Percentiles rank a stretch among this genome's conserved stretches.
phyloP scores from a whole-genome alignment of 176 grass and related monocot species.

The Ananas comosus region DNA sequence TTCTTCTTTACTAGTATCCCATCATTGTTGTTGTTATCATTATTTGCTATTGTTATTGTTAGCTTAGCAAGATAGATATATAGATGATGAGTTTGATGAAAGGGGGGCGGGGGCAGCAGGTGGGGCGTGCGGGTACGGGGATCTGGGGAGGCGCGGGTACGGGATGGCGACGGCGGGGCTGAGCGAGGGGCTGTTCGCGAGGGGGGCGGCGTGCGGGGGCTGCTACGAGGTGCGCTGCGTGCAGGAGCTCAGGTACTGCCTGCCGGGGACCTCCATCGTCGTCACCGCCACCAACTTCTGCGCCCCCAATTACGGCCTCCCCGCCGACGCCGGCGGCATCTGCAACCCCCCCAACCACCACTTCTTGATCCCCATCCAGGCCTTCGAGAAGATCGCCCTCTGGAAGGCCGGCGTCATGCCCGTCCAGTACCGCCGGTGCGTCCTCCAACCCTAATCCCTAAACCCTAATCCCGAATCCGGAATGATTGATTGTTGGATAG shows the following conservation, averaged over 20 bases:
- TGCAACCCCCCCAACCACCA: slow-evolving; percentile 96
- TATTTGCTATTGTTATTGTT: too few species aligned
- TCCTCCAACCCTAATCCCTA: neutral
- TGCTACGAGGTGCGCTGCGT: slow-evolving; percentile 97
- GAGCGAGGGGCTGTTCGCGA: slow-evolving; percentile 77
- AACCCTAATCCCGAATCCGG: neutral
- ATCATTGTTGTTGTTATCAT: neutral
- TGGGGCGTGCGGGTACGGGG: slow-evolving; percentile 90
- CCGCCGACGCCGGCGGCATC: slow-evolving; percentile 67
- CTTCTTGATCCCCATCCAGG: slow-evolving; percentile 89
- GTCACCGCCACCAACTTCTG: slow-evolving; percentile 97
- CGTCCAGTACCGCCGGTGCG: slow-evolving; percentile 86
- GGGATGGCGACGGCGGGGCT: slow-evolving; percentile 91
- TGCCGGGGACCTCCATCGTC: slow-evolving; percentile 85
- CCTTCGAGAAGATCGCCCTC: slow-evolving; percentile 97
- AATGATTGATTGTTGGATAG: too few species aligned
- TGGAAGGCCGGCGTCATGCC: slow-evolving; percentile 99
- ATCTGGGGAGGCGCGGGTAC: slow-evolving; percentile 88
- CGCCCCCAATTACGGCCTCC: slow-evolving; percentile 79
- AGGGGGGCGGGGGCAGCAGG: slow-evolving; percentile 18
- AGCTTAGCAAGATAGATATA: too few species aligned
- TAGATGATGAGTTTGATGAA: too few species aligned
- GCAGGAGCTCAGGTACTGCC: slow-evolving; percentile 78
- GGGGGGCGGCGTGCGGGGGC: slow-evolving; percentile 77
- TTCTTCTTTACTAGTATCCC: slow-evolving; percentile 7